phyloP scores from a whole-genome alignment of 768 basidiomycete genomes.

The Boletus insuetus region DNA sequence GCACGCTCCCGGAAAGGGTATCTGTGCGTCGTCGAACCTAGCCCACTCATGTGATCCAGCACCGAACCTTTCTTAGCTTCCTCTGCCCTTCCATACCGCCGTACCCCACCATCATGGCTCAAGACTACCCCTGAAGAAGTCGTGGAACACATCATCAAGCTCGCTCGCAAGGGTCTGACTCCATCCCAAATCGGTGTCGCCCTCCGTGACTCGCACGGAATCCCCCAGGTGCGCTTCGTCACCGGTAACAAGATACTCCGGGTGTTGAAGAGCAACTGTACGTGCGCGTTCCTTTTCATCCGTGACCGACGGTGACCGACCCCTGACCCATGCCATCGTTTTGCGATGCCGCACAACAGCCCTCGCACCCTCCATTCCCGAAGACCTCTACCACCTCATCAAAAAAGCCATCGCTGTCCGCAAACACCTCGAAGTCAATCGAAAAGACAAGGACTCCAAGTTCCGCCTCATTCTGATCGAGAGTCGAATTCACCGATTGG shows the following conservation, averaged over 20 bases:
- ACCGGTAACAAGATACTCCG: conserved; percentile 99
- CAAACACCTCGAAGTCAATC: conserved; percentile 97
- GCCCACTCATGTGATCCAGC: conserved; percentile 25
- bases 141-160: conserved; percentile 93
- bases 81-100: conserved; percentile 97
- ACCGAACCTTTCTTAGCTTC: conserved; percentile 44
- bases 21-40: conserved; percentile 61
- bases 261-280: conserved; percentile 93
- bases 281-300: conserved; percentile 27
- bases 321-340: not conserved
- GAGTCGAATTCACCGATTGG: conserved; percentile 96
- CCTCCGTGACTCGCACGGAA: conserved; percentile 96
- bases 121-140: conserved; percentile 96
- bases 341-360: conserved; percentile 41
- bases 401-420: conserved; percentile 99
- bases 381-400: conserved; percentile 99
- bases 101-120: conserved; percentile 93
- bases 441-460: conserved; percentile 98
- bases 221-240: conserved; percentile 97
- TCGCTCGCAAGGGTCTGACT: conserved; percentile 95
- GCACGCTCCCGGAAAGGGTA: conserved; percentile 99
- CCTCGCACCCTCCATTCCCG: conserved; percentile 95
- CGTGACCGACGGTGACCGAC: not conserved
- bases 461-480: conserved; percentile 98
- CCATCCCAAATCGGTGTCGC: conserved; percentile 98